These are phyloP conservation scores for Spatholobus suberectus DNA, from an alignment of 306 rosid species.

Conservation along the genomic window DNA sequence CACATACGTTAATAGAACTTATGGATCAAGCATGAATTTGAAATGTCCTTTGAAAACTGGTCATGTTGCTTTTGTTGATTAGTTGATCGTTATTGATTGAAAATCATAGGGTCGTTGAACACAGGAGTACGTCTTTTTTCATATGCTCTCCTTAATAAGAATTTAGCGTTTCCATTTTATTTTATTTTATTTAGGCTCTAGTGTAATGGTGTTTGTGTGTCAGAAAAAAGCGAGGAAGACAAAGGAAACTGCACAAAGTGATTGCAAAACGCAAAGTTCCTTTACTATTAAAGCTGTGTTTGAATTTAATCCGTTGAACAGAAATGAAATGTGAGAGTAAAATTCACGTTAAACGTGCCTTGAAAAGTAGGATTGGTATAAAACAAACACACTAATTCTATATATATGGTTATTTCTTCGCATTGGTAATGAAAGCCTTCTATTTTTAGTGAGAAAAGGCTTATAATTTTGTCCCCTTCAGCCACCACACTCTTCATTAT, in stretches of 20 bases:
- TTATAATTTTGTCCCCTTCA: conserved; percentile 37
- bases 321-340: too few species aligned
- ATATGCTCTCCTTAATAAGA: not conserved
- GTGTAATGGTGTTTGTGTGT: conserved; percentile 14
- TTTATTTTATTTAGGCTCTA: not conserved
- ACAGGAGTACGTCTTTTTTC: not conserved
- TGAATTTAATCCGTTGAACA: too few species aligned
- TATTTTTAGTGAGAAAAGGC: conserved; percentile 5
- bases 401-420: not conserved
- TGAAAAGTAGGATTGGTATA: too few species aligned
- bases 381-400: too few species aligned
- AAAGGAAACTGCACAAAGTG: not conserved
- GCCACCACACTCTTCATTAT: conserved; percentile 41
- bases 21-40: not conserved
- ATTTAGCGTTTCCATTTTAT: not conserved
- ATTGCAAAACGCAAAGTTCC: conserved; percentile 11
- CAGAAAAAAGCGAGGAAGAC: conserved; percentile 5
- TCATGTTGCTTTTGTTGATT: conserved; percentile 14
- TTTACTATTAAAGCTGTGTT: not conserved
- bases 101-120: conserved; percentile 33
- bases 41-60: not conserved
- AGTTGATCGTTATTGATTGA: conserved; percentile 17
- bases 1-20: not conserved
- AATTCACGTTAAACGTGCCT: too few species aligned
- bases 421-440: not conserved